Percentiles rank a stretch among this genome's conserved stretches.
These are phyloP conservation scores for Cymbopogon flexuosus DNA, from an alignment of 202 grass and related monocot genomes.

Conservation along the genomic window DNA sequence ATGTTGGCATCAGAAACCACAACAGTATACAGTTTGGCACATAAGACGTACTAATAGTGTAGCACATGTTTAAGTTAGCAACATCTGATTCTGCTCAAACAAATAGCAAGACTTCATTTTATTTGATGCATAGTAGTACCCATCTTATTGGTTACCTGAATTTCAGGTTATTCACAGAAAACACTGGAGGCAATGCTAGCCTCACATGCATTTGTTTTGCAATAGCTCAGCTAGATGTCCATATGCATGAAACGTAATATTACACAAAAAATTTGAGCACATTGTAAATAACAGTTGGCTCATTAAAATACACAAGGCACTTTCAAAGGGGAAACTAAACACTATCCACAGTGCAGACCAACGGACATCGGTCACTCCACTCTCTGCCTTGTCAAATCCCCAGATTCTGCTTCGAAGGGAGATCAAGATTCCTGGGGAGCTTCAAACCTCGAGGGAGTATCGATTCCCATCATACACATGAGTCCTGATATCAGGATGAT, in stretches of 20 bases:
- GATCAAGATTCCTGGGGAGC: slow-evolving; percentile 65
- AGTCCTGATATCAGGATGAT: slow-evolving; percentile 98
- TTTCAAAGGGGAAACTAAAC: slow-evolving; percentile 16
- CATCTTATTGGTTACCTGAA: slow-evolving; percentile 26
- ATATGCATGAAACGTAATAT: not conserved
- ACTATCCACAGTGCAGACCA: slow-evolving; percentile 35
- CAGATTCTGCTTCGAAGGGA: not conserved
- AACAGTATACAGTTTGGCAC: not conserved
- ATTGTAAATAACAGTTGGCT: not conserved
- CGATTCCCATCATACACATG: slow-evolving; percentile 93
- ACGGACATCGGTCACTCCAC: not conserved
- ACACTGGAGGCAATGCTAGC: slow-evolving; percentile 6
- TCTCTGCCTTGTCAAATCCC: not conserved
- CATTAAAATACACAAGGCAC: slow-evolving; percentile 22
- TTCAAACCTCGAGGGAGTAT: slow-evolving; percentile 78
- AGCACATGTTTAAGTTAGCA: not conserved
- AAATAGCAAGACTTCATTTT: slow-evolving; percentile 15
- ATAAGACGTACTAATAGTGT: not conserved
- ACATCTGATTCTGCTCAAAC: slow-evolving; percentile 5
- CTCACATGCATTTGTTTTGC: not conserved
- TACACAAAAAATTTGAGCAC: slow-evolving; percentile 30
- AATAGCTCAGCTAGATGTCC: slow-evolving; percentile 12
- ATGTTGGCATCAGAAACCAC: not conserved
- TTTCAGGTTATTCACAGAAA: slow-evolving; percentile 42
- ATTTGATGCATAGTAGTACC: slow-evolving; percentile 8